Evolutionary conservation across 148 eudicot genomes (phyloP).

Genomic region (Dysphania ambrosioides): DNA sequence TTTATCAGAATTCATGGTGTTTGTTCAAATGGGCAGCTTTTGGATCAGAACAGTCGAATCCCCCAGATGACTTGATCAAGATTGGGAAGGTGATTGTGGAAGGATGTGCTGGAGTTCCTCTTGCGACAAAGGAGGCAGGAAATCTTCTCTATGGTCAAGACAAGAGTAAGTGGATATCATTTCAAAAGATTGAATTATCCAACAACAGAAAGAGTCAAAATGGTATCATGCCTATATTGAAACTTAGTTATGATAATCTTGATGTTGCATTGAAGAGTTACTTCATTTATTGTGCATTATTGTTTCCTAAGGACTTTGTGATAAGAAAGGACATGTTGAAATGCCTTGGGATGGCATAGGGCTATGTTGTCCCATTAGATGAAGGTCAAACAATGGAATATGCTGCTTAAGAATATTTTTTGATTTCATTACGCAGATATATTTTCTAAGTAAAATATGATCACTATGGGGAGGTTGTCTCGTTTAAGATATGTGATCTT

Average conservation of each 20-base stretch:
- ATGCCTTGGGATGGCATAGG: neutral
- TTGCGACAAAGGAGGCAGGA: neutral
- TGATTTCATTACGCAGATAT: neutral
- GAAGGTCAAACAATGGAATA: neutral
- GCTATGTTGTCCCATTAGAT: neutral
- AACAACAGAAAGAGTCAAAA: neutral
- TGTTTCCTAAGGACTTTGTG: neutral
- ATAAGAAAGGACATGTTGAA: neutral
- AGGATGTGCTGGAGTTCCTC: neutral
- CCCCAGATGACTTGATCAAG: neutral
- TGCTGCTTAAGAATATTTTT: neutral
- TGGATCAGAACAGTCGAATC: neutral
- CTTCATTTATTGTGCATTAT: neutral
- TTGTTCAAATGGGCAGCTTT: neutral
- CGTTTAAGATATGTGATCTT: conserved; percentile 15
- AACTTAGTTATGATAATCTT: conserved; percentile 4
- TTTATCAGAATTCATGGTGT: neutral
- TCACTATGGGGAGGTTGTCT: neutral
- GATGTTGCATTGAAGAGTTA: neutral
- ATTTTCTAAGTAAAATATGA: neutral
- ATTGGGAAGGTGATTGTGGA: neutral
- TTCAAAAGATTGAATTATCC: neutral
- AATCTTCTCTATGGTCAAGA: conserved; percentile 1
- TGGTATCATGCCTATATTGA: neutral
- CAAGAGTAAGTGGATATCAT: neutral